Base-by-base conservation (phyloP, 1,139 yeast genomes). In the Lodderomyces parapsilosis region DNA sequence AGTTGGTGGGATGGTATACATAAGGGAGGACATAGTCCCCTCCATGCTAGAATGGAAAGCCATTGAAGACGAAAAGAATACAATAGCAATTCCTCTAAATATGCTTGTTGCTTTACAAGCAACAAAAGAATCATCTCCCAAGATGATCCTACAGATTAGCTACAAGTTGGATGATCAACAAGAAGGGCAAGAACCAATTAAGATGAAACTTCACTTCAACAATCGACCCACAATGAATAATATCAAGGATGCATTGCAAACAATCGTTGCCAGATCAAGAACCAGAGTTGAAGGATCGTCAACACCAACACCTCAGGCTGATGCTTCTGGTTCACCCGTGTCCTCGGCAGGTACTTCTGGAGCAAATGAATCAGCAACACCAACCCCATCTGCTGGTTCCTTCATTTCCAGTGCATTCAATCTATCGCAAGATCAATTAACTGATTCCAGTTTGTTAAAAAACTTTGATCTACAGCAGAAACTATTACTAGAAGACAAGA, bases 381-480 rank as follows among this genome's bases (percentile, higher is more conserved):
- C 41, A 33, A 31, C 36, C 7, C 20, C 38, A 3, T 41, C 41
- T 15, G 39, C 20, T 17, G 46, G 45, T 19, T 20, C 43, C 7
- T 10, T 38, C 6, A 15, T 19, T n/a, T 27, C 40, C 2, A n/a
- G 33, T n/a, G 24, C 46, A 15, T 65, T 63, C 23, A 51, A 45
- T 44, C 49, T 50, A 30, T 61, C 60, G 1, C 61, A 60, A 6
- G 54, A 70, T 6, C 55, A 71, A 9, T 56, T 73, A 14, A 59
- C 70, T 4, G 76, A 71, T 47, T 60, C 64, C 15, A 63, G 53
- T 41, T 62, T 89, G 42, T 66, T 89, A 48, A 78, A 80, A 43
- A 89, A 93, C 59, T 76, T 81, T 40, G 83, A 80, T 43, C 69
- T 93, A 27, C 99, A 93, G 56, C 95, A 90, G 54, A 80, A 80